Evolutionary conservation across 805 yeast genomes (phyloP), one percentile per base, ranked within the genome.

Genomic region (Yueomyces sinensis): DNA sequence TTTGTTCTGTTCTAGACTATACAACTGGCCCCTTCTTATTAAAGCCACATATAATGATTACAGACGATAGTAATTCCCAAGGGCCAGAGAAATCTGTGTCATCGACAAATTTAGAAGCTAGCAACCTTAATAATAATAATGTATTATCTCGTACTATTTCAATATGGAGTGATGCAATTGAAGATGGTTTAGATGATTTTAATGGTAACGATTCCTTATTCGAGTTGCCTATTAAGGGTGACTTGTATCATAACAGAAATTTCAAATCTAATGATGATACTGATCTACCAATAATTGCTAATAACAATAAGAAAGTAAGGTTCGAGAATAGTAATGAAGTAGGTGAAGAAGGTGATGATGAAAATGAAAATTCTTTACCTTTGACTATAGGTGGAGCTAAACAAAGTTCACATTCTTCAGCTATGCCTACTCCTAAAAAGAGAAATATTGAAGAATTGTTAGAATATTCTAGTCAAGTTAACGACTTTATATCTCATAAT

Each of bases 391-490:
- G n/a, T n/a, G n/a, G n/a, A n/a, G n/a, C n/a, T n/a, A n/a, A n/a
- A n/a, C 7, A 22, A 7, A 7, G 9, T 11, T 22, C 24, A 11
- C 11, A 11, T 22, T 7, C 24, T 22, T 7, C 7, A 7, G 5
- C 13, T 25, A 25, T n/a, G 14, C 28, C 28, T 5, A n/a, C 13
- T n/a, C 13, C 28, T 13, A 25, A n/a, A 25, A 43, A 36, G 31
- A 39, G 28, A 34, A 35, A 42, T 30, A 44, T 56, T 5, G 61
- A 56, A 35, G 48, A 50, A 20, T 41, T 56, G 19, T 37, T 55
- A 6, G 47, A 44, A 31, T 46, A 48, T 30, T 58, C 60, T 2
- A 45, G 43, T 24, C 46, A 43, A 19, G 40, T 54, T 23, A 51
- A 52, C 30, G 45, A 44, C 14, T 50, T 45, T 31, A 22, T 52